Conservation (phyloP, 495 filamentous ascomycete species). For the Beverwykella pulmonaria region DNA sequence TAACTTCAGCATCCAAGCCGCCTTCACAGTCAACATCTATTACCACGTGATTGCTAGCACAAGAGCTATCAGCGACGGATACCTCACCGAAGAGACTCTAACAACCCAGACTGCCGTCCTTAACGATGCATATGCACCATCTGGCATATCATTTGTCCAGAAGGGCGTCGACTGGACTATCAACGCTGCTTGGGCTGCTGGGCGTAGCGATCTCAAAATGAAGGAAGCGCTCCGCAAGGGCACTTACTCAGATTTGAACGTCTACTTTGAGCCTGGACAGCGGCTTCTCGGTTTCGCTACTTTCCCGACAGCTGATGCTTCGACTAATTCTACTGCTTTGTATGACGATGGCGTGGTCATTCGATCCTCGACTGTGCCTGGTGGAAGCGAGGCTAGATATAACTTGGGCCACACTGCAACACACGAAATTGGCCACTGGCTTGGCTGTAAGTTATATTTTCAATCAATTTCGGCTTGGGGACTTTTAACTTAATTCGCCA, state of each 20-base stretch:
- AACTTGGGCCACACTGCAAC: neutral
- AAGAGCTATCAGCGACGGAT: neutral
- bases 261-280: neutral
- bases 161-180: neutral
- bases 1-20: neutral
- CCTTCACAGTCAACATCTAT: neutral
- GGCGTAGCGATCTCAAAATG: neutral
- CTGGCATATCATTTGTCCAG: neutral
- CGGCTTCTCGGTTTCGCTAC: neutral
- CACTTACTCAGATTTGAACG: neutral
- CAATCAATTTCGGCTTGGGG: neutral
- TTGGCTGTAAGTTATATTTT: neutral
- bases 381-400: neutral
- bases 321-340: neutral
- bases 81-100: neutral
- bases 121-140: neutral
- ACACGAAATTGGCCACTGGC: neutral
- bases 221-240: neutral
- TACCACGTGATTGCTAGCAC: neutral
- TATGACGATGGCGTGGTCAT: neutral
- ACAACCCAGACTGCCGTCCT: neutral
- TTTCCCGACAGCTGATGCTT: neutral
- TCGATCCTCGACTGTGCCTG: neutral
- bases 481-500: neutral
- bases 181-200: neutral